A percentile compares a stretch with the other conserved stretches of the same genome.
Conservation (phyloP, 345 rosid genomes). For the Salix exigua region DNA sequence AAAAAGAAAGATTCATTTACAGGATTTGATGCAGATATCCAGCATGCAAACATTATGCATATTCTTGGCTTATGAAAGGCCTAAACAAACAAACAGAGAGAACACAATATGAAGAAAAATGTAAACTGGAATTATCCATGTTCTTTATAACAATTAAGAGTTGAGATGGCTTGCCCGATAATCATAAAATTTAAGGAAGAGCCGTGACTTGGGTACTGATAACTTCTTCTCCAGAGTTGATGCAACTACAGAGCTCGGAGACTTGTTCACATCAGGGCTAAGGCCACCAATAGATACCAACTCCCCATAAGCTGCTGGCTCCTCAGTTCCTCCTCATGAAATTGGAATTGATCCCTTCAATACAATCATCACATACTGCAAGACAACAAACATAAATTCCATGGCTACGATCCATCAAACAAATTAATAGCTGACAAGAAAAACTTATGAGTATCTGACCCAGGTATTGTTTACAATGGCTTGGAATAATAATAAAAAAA, state of each 20-base stretch:
- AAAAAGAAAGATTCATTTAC: conserved; percentile 30
- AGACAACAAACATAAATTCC: background rate
- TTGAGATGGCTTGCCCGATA: conserved; percentile 59
- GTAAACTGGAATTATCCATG: conserved; percentile 25
- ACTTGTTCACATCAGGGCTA: conserved; percentile 75
- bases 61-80: conserved; percentile 83
- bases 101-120: conserved; percentile 53
- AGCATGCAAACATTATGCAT: conserved; percentile 97
- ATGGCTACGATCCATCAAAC: background rate
- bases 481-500: too few species aligned
- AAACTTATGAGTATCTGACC: background rate
- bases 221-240: conserved; percentile 71
- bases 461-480: background rate
- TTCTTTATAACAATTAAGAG: conserved; percentile 2
- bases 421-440: background rate
- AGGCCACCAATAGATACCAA: conserved; percentile 92
- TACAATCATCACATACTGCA: conserved; percentile 95
- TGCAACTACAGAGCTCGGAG: conserved; percentile 70
- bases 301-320: conserved; percentile 95
- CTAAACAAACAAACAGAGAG: conserved; percentile 67
- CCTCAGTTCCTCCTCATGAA: conserved; percentile 85
- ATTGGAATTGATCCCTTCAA: conserved; percentile 98
- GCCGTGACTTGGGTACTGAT: conserved; percentile 74
- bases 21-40: conserved; percentile 82
- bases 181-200: conserved; percentile 84